Conservation (phyloP, 805 yeast genomes). For the Wickerhamomyces rabaulensis region DNA sequence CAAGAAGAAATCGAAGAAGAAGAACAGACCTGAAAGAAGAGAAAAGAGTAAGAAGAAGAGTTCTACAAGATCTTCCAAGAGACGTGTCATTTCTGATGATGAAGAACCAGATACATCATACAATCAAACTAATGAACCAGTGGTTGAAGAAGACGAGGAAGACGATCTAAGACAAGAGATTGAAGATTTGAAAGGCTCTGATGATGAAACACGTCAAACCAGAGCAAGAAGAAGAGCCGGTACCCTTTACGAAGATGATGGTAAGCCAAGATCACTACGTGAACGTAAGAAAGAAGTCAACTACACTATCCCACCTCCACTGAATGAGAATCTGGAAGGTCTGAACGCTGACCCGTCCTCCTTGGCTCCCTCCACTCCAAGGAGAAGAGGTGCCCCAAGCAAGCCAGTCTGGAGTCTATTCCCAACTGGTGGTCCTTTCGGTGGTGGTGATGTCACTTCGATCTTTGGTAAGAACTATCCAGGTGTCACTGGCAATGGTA, state of each 20-base stretch:
- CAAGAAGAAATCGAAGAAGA: slow-evolving; percentile 2
- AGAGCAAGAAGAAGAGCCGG: slow-evolving; percentile 2
- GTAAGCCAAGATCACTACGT: slow-evolving; percentile 45
- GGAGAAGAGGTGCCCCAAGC: slow-evolving; percentile 33
- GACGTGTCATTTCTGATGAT: slow-evolving; percentile 3
- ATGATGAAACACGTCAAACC: slow-evolving; percentile 25
- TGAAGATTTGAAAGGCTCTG: slow-evolving; percentile 30
- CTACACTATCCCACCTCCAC: slow-evolving; percentile 81
- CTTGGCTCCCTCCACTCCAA: slow-evolving; percentile 20
- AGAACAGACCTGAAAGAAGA: slow-evolving; percentile 15
- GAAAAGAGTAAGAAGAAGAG: slow-evolving; percentile 8
- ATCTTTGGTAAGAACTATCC: slow-evolving; percentile 68
- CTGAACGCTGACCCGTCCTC: slow-evolving; percentile 4
- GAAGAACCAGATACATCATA: slow-evolving; percentile 22
- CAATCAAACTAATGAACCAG: slow-evolving; percentile 14
- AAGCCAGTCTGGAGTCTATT: slow-evolving; percentile 66
- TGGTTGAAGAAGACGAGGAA: slow-evolving; percentile 18
- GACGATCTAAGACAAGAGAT: slow-evolving; percentile 56
- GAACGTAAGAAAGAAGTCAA: slow-evolving; percentile 71
- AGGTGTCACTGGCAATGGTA: slow-evolving; percentile 12
- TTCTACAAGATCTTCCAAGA: neutral
- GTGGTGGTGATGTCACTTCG: slow-evolving; percentile 89
- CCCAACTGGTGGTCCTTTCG: slow-evolving; percentile 97
- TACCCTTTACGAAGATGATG: slow-evolving; percentile 11
- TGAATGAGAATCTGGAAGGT: slow-evolving; percentile 33